Conservation (phyloP, 371 early-diverging fungal species). For the Actinomucor elegans region DNA sequence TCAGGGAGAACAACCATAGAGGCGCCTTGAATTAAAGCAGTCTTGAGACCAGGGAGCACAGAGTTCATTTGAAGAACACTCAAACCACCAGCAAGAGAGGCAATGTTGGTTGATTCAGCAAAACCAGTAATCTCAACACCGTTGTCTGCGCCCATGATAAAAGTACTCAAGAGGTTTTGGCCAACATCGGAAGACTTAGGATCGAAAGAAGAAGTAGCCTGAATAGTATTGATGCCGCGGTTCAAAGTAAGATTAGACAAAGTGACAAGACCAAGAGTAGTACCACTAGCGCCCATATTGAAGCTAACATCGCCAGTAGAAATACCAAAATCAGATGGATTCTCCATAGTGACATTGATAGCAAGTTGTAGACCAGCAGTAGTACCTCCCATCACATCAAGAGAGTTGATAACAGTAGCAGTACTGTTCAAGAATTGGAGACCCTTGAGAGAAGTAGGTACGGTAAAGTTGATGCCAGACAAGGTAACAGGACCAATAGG, state of each 20-base stretch:
- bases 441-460: slow-evolving; percentile 53
- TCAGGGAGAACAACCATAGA: slow-evolving; percentile 41
- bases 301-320: slow-evolving; percentile 53
- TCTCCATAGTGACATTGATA: slow-evolving; percentile 55
- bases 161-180: slow-evolving; percentile 49
- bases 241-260: slow-evolving; percentile 46
- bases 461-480: slow-evolving; percentile 55
- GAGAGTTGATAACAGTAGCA: slow-evolving; percentile 53
- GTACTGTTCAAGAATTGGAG: slow-evolving; percentile 61
- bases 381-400: slow-evolving; percentile 62
- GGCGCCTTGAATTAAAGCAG: slow-evolving; percentile 47
- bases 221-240: slow-evolving; percentile 50
- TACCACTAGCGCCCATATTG: slow-evolving; percentile 42
- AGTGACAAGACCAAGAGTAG: slow-evolving; percentile 51
- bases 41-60: slow-evolving; percentile 50
- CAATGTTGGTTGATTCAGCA: slow-evolving; percentile 46
- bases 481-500: slow-evolving; percentile 59
- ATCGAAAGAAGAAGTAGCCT: slow-evolving; percentile 48
- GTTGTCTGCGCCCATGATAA: slow-evolving; percentile 53
- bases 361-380: slow-evolving; percentile 46
- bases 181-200: slow-evolving; percentile 52
- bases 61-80: slow-evolving; percentile 41
- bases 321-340: slow-evolving; percentile 60
- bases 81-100: slow-evolving; percentile 47
- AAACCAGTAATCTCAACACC: slow-evolving; percentile 49